Evolutionary conservation across 176 grass and related monocot genomes (phyloP).

Genomic region (Carex myosuroides): DNA sequence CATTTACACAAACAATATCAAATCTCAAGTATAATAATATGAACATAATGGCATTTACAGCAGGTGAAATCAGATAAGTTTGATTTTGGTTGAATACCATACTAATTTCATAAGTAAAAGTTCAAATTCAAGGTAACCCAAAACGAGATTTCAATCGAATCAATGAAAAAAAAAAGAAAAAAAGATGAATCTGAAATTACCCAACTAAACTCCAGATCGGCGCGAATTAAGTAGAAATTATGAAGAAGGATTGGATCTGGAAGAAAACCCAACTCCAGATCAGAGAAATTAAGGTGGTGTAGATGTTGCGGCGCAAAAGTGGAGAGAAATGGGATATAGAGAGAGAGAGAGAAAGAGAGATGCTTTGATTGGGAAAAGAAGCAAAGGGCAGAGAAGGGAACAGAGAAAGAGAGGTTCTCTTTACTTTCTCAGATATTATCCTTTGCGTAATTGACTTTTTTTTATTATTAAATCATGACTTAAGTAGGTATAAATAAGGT

Average conservation of each 20-base stretch:
- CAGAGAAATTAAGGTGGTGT: too few relatives aligned
- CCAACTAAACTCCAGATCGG: too few relatives aligned
- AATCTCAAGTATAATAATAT: not conserved
- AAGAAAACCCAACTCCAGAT: not conserved
- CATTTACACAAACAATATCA: not conserved
- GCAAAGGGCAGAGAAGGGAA: too few relatives aligned
- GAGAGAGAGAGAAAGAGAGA: not conserved
- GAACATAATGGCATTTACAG: not conserved
- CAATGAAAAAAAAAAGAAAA: too few relatives aligned
- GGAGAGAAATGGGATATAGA: too few relatives aligned
- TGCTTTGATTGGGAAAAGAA: not conserved
- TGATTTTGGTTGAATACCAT: not conserved
- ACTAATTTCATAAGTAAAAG: too few relatives aligned
- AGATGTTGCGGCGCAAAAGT: too few relatives aligned
- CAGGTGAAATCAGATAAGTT: not conserved
- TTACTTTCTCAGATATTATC: not conserved
- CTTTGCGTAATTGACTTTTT: not conserved
- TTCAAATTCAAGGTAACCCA: too few relatives aligned
- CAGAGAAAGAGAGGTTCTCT: not conserved
- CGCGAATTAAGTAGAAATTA: too few relatives aligned
- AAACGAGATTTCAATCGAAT: too few relatives aligned
- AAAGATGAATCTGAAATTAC: too few relatives aligned
- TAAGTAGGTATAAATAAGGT: too few relatives aligned
- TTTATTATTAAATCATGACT: not conserved
- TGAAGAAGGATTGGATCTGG: not conserved